Percentiles rank a stretch among this genome's conserved stretches.
Conservation (phyloP, 176 grass and related monocot species). For the Zea mays region DNA sequence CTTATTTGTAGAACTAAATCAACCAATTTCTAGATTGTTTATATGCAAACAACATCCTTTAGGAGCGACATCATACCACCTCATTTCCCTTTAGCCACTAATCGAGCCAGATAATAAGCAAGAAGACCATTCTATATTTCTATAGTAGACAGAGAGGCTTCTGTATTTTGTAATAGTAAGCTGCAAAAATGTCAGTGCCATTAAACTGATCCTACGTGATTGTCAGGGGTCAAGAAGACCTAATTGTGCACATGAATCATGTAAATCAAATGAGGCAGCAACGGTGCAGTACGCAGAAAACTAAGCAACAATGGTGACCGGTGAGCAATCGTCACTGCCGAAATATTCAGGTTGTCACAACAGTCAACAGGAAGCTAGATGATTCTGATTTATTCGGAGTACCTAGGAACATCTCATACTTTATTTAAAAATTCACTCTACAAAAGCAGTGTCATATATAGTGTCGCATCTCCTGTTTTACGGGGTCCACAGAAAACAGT, state of each 20-base stretch:
- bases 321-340: not conserved
- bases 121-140: not conserved
- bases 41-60: not conserved
- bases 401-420: not conserved
- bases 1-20: not conserved
- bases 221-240: not conserved
- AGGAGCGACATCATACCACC: not conserved
- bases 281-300: not conserved
- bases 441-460: too few relatives aligned
- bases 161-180: not conserved
- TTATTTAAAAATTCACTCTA: too few relatives aligned
- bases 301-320: not conserved
- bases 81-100: not conserved
- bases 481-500: too few relatives aligned
- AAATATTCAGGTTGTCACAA: not conserved
- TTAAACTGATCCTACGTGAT: not conserved
- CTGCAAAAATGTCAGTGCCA: not conserved
- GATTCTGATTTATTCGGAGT: not conserved
- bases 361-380: not conserved
- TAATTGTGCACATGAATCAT: not conserved
- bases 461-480: too few relatives aligned
- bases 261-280: not conserved
- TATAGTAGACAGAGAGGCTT: not conserved
- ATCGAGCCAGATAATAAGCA: not conserved
- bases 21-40: not conserved